Evolutionary conservation across 306 rosid genomes (phyloP).

Genomic region (Hylodesmum podocarpum): DNA sequence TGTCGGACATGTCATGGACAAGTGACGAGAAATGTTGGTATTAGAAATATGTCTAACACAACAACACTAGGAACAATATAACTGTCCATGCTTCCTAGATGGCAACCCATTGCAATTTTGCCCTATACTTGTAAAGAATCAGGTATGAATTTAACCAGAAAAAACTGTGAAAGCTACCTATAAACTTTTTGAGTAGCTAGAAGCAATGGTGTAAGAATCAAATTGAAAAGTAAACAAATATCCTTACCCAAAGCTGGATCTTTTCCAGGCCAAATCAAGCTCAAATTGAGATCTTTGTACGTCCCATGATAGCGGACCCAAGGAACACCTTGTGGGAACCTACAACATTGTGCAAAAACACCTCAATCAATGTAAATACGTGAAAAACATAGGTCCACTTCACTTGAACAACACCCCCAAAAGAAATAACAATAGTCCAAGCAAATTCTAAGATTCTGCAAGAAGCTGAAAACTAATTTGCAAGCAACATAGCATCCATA

Average conservation of each 20-base stretch:
- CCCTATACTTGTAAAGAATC: neutral
- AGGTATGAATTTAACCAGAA: neutral
- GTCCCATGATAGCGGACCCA: slow-evolving; percentile 80
- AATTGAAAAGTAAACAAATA: slow-evolving; percentile 12
- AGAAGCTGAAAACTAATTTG: neutral
- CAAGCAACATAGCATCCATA: neutral
- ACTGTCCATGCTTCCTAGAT: too few relatives aligned
- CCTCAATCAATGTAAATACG: slow-evolving; percentile 16
- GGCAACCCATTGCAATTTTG: neutral
- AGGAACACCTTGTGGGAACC: slow-evolving; percentile 82
- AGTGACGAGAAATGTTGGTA: too few relatives aligned
- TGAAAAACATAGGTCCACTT: neutral
- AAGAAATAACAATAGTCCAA: neutral
- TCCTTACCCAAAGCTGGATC: slow-evolving; percentile 66
- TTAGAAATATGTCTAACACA: too few relatives aligned
- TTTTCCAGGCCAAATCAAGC: slow-evolving; percentile 91
- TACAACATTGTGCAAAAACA: slow-evolving; percentile 36
- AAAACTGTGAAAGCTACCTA: neutral
- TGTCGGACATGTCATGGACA: too few relatives aligned
- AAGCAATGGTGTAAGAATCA: neutral
- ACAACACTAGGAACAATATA: too few relatives aligned
- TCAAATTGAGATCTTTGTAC: slow-evolving; percentile 68
- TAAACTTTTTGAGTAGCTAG: neutral
- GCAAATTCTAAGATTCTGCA: too few relatives aligned
- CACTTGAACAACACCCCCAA: neutral